Conservation (phyloP, 441 rosid species). For the Rhodomyrtus psidioides region DNA sequence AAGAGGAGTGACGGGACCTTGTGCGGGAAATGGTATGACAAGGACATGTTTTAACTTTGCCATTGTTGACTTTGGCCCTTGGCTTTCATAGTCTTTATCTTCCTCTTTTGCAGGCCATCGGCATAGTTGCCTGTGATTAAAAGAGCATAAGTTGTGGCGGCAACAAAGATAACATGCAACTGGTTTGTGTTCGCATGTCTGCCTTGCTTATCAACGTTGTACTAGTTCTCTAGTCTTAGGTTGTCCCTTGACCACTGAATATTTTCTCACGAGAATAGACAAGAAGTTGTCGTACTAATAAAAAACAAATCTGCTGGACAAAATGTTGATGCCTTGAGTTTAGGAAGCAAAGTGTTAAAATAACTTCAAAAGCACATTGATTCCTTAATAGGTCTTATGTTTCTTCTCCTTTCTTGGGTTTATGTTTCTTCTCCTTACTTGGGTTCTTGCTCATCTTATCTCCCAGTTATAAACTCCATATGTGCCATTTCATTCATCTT, state of each 20-base stretch:
- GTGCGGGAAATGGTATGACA: conserved; percentile 18
- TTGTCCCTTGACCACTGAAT: no score
- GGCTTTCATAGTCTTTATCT: no score
- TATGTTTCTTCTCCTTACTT: no score
- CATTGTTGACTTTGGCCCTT: not conserved
- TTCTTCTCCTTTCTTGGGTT: not conserved
- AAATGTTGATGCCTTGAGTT: not conserved
- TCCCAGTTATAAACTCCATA: not conserved
- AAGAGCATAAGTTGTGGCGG: not conserved
- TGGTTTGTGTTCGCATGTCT: not conserved
- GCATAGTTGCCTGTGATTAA: no score
- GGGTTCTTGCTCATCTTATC: not conserved
- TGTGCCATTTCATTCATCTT: no score
- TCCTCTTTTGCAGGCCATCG: no score
- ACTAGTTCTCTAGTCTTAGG: not conserved
- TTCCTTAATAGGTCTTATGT: not conserved
- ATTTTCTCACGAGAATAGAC: not conserved
- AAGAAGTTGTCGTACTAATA: not conserved
- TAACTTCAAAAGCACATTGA: not conserved
- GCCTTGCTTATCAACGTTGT: not conserved
- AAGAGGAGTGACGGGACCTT: conserved; percentile 29
- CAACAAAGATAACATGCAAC: not conserved
- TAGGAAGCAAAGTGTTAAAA: not conserved
- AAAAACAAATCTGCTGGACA: not conserved
- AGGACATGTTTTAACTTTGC: conserved; percentile 11